A percentile compares a stretch with the other conserved stretches of the same genome.
Evolutionary conservation across 1,284 basidiomycete species (phyloP).

Genomic region (Taiwanofungus camphoratus): DNA sequence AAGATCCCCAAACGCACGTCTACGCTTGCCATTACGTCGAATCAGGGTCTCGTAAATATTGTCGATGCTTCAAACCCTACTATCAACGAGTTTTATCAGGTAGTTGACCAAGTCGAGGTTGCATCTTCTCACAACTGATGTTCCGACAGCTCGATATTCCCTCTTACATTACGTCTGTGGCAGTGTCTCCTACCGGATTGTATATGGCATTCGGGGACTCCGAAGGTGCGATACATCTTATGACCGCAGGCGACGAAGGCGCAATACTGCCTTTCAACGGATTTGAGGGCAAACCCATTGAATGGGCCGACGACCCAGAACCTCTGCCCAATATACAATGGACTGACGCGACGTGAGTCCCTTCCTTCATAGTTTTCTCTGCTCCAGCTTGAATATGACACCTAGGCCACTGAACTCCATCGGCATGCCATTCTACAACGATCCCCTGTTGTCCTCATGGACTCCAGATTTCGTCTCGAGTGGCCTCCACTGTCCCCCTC

Average conservation of each 20-base stretch:
- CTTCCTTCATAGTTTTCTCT: background rate
- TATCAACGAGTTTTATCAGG: constrained; percentile 76
- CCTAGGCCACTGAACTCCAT: constrained; percentile 81
- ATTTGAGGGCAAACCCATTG: constrained; percentile 77
- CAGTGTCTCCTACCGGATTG: constrained; percentile 82
- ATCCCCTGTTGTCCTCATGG: constrained; percentile 79
- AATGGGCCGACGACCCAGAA: constrained; percentile 79
- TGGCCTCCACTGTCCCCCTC: constrained; percentile 50
- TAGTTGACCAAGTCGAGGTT: constrained; percentile 23
- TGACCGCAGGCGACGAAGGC: constrained; percentile 72
- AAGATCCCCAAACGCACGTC: constrained; percentile 77
- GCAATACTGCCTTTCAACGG: constrained; percentile 78
- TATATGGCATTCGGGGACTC: constrained; percentile 93
- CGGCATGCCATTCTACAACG: constrained; percentile 86
- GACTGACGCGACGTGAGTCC: constrained; percentile 71
- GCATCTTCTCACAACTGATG: constrained; percentile 7
- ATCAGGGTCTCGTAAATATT: constrained; percentile 85
- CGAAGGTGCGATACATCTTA: constrained; percentile 80
- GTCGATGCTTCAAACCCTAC: constrained; percentile 76
- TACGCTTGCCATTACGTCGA: constrained; percentile 77
- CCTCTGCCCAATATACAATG: constrained; percentile 72
- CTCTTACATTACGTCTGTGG: constrained; percentile 77
- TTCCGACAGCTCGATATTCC: constrained; percentile 51
- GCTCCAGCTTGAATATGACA: constrained; percentile 7
- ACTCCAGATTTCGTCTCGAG: constrained; percentile 46